phyloP scores from a whole-genome alignment of 345 rosid genomes.

The Excoecaria agallocha region DNA sequence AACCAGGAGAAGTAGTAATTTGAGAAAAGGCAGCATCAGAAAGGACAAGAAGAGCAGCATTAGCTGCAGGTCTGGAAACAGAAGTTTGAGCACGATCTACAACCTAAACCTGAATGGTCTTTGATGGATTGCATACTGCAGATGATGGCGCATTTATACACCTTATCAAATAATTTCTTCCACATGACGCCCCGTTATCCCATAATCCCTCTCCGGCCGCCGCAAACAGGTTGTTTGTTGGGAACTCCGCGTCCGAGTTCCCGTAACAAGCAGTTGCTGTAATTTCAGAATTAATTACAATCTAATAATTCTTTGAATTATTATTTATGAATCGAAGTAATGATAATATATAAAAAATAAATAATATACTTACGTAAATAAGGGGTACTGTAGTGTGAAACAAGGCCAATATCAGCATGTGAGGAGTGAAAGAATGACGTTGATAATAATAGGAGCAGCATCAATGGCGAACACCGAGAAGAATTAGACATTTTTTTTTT shows the following conservation, averaged over 20 bases:
- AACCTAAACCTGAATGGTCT: constrained; percentile 36
- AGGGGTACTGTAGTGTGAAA: constrained; percentile 40
- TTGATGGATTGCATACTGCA: constrained; percentile 29
- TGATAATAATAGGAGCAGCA: neutral
- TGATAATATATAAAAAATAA: neutral
- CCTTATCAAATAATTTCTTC: constrained; percentile 48
- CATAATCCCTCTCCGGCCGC: constrained; percentile 62
- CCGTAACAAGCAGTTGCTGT: constrained; percentile 64
- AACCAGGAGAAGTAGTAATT: constrained; percentile 33
- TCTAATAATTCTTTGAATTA: no score
- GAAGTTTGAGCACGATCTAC: constrained; percentile 44
- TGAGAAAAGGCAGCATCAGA: constrained; percentile 39
- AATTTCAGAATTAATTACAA: no score
- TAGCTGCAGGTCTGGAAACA: constrained; percentile 34
- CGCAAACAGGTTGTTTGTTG: constrained; percentile 47
- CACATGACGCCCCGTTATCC: constrained; percentile 67
- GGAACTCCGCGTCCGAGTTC: constrained; percentile 36
- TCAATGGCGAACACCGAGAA: neutral
- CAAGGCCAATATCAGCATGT: constrained; percentile 45
- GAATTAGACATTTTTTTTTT: neutral
- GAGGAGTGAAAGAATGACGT: constrained; percentile 2
- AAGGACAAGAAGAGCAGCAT: constrained; percentile 40
- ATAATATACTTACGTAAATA: constrained; percentile 41
- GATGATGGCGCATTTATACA: constrained; percentile 47
- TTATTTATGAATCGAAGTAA: no score